Evolutionary conservation across 768 basidiomycete species (phyloP).

Genomic region (Tylopilus rubrobrunneus): DNA sequence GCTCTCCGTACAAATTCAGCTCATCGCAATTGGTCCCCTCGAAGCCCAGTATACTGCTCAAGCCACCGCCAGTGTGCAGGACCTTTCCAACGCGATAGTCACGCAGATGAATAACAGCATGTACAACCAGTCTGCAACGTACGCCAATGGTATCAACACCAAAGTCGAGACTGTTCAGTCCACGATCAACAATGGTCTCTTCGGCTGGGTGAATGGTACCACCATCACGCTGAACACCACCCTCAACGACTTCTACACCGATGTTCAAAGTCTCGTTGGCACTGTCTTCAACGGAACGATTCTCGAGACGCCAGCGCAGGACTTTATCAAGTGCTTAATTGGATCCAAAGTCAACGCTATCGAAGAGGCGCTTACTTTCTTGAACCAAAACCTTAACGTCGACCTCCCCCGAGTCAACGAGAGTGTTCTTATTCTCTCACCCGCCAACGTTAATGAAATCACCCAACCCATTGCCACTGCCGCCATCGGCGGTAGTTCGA

Average conservation of each 20-base stretch:
- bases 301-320: slow-evolving; percentile 75
- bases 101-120: slow-evolving; percentile 78
- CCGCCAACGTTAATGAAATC: slow-evolving; percentile 65
- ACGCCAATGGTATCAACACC: slow-evolving; percentile 73
- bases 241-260: slow-evolving; percentile 80
- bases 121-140: slow-evolving; percentile 72
- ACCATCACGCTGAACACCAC: slow-evolving; percentile 86
- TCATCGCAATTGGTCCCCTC: slow-evolving; percentile 73
- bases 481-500: slow-evolving; percentile 60
- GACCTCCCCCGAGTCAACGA: slow-evolving; percentile 77
- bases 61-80: slow-evolving; percentile 55
- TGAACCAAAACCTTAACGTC: slow-evolving; percentile 82
- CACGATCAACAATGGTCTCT: slow-evolving; percentile 80
- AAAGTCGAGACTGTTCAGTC: slow-evolving; percentile 68
- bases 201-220: slow-evolving; percentile 93
- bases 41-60: slow-evolving; percentile 61
- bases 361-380: slow-evolving; percentile 85
- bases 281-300: slow-evolving; percentile 82
- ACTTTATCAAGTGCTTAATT: slow-evolving; percentile 85
- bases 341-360: slow-evolving; percentile 88
- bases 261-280: slow-evolving; percentile 74
- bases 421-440: slow-evolving; percentile 73
- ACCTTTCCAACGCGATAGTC: slow-evolving; percentile 70
- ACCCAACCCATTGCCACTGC: slow-evolving; percentile 79
- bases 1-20: slow-evolving; percentile 81